Evolutionary conservation across 2,329 filamentous ascomycete genomes (phyloP).

Genomic region (Eutypella sp.): DNA sequence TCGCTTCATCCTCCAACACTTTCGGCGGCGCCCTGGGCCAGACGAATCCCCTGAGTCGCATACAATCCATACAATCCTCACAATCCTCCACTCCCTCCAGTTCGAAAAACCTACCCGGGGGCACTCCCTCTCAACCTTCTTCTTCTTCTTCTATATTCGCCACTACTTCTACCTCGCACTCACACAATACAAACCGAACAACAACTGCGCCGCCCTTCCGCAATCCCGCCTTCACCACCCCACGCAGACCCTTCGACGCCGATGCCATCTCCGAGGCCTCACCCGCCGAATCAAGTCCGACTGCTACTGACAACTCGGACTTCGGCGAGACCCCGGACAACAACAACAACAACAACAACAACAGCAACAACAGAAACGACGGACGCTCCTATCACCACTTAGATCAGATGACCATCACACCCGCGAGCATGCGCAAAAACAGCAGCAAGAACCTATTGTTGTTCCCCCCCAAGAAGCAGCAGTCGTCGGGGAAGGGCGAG

Average conservation of each 20-base stretch:
- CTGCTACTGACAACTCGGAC: slow-evolving; percentile 52
- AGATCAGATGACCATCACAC: slow-evolving; percentile 41
- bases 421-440: slow-evolving; percentile 42
- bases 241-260: slow-evolving; percentile 52
- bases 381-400: slow-evolving; percentile 41
- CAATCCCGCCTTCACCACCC: slow-evolving; percentile 61
- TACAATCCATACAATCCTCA: too few relatives aligned
- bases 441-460: slow-evolving; percentile 37
- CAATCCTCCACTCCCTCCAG: slow-evolving; percentile 31
- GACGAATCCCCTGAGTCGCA: slow-evolving; percentile 18
- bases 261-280: slow-evolving; percentile 50
- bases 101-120: background rate
- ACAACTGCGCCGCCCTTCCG: slow-evolving; percentile 50
- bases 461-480: slow-evolving; percentile 32
- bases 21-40: slow-evolving; percentile 31
- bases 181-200: slow-evolving; percentile 33
- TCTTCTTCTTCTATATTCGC: slow-evolving; percentile 43
- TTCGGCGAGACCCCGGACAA: slow-evolving; percentile 48
- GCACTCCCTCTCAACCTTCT: slow-evolving; percentile 23
- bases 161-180: slow-evolving; percentile 37
- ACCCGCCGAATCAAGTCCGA: slow-evolving; percentile 56
- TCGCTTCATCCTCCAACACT: slow-evolving; percentile 35
- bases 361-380: slow-evolving; percentile 47
- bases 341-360: slow-evolving; percentile 51
- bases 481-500: slow-evolving; percentile 64